Percentiles rank a stretch among this genome's conserved stretches.
Evolutionary conservation across 2,329 filamentous ascomycete genomes (phyloP).

Genomic region (Colletotrichum musicola): DNA sequence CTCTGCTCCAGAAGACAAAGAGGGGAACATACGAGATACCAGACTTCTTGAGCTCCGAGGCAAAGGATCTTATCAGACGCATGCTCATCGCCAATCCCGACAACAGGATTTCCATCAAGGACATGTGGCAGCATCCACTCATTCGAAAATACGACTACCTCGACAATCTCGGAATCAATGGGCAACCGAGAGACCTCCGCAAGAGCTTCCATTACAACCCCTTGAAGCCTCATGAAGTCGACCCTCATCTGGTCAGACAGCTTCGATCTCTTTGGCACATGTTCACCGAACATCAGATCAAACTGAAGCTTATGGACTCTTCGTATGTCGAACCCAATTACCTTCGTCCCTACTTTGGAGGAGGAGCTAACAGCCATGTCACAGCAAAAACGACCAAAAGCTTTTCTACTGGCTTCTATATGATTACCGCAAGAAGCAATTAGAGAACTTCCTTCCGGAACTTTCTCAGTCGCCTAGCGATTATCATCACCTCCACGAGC

Average conservation of each 20-base stretch:
- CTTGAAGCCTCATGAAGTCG: slow-evolving; percentile 75
- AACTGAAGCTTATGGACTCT: slow-evolving; percentile 69
- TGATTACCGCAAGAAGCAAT: slow-evolving; percentile 84
- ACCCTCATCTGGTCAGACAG: slow-evolving; percentile 85
- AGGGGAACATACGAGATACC: slow-evolving; percentile 73
- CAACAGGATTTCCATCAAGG: slow-evolving; percentile 80
- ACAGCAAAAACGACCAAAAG: slow-evolving; percentile 89
- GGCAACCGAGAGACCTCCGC: slow-evolving; percentile 67
- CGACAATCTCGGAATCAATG: slow-evolving; percentile 72
- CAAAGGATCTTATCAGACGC: slow-evolving; percentile 80
- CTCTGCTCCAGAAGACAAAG: slow-evolving; percentile 72
- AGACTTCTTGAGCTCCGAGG: slow-evolving; percentile 73
- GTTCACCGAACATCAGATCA: slow-evolving; percentile 78
- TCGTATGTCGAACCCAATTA: slow-evolving; percentile 23
- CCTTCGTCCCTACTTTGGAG: background rate
- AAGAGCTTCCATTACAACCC: slow-evolving; percentile 73
- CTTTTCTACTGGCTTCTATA: slow-evolving; percentile 89
- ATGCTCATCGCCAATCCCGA: slow-evolving; percentile 86
- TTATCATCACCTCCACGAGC: slow-evolving; percentile 81
- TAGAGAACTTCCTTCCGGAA: slow-evolving; percentile 88
- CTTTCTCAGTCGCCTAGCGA: slow-evolving; percentile 90
- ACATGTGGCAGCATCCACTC: slow-evolving; percentile 91
- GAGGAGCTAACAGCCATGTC: slow-evolving; percentile 42
- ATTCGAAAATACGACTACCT: slow-evolving; percentile 85
- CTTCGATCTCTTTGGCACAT: slow-evolving; percentile 93